Evolutionary conservation across 1,139 yeast genomes (phyloP), one percentile per base, ranked within the genome.

Genomic region (Debaryomyces psychrophilus): DNA sequence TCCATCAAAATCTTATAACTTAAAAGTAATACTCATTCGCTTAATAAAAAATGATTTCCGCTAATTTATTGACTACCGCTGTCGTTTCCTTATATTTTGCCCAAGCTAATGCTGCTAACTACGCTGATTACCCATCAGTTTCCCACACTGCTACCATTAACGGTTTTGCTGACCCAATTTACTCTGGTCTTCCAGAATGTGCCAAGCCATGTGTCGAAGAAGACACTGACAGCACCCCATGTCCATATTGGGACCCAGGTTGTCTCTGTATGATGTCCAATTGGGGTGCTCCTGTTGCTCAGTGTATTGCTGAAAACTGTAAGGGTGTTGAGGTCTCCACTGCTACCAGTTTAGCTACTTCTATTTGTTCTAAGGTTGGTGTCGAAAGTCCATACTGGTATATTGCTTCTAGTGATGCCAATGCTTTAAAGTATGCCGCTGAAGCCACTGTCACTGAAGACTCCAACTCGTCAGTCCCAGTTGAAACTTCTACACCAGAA

Each of bases 211-310:
- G 81, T 64, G 76, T 71, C n/a, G 61, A 58, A 28, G 58, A 59
- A 44, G 61, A 64, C 41, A 66, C 73, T 26, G 62, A 63, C 4
- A 59, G 59, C 38, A 71, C 77, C 4, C 77, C 77, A 28, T 76
- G 81, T 56, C 81, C 81, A 40, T 75, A 76, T 65, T 76, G 81
- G 81, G 81, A 76, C 53, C 72, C 81, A 26, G 81, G 81, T 4
- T 76, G 81, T 57, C 67, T 76, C 54, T 76, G 81, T 61, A 78
- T 75, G 17, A 76, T 77, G 78, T 71, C 76, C 14, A 70, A 65
- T 51, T 76, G 77, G 77, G 62, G 72, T 31, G 77, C 76, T 18
- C 55, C 57, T 39, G 79, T 77, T 17, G 82, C 73, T 26, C 64
- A 68, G 43, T 77, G 81, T 60, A 59, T 76, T 49, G 79, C 78